These are phyloP conservation scores for Theobroma cacao DNA, from an alignment of 345 rosid genomes.

Conservation along the genomic window DNA sequence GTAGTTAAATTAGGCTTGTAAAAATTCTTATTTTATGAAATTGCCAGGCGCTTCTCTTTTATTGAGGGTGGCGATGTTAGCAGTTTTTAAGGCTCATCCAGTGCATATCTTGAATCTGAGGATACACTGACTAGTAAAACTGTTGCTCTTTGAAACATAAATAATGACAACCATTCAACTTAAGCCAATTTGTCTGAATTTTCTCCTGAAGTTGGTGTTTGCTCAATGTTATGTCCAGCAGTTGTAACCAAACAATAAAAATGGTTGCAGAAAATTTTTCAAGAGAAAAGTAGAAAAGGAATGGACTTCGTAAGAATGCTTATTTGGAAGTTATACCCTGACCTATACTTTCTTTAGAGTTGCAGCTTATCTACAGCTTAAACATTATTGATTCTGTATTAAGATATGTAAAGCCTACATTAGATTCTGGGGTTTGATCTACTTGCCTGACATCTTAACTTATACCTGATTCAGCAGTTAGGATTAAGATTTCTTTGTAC, in stretches of 20 bases:
- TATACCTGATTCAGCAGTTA: background rate
- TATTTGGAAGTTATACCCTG: background rate
- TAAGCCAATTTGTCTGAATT: background rate
- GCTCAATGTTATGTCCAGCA: background rate
- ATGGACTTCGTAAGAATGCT: background rate
- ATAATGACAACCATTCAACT: background rate
- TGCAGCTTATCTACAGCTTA: background rate
- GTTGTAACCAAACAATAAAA: background rate
- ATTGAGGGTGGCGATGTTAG: background rate
- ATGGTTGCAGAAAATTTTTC: background rate
- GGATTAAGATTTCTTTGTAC: background rate
- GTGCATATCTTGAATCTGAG: background rate
- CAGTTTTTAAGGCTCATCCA: background rate
- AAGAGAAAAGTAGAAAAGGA: background rate
- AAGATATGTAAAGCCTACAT: background rate
- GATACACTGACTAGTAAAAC: background rate
- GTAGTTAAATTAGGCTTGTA: background rate
- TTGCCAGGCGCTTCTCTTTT: background rate
- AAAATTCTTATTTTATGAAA: background rate
- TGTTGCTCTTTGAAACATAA: background rate
- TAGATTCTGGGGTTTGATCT: background rate
- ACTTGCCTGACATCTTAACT: background rate
- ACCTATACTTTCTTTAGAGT: background rate
- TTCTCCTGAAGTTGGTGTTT: background rate
- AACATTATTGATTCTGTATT: background rate